Evolutionary conservation across 768 basidiomycete genomes (phyloP).

Genomic region (Mycena capillaripes): DNA sequence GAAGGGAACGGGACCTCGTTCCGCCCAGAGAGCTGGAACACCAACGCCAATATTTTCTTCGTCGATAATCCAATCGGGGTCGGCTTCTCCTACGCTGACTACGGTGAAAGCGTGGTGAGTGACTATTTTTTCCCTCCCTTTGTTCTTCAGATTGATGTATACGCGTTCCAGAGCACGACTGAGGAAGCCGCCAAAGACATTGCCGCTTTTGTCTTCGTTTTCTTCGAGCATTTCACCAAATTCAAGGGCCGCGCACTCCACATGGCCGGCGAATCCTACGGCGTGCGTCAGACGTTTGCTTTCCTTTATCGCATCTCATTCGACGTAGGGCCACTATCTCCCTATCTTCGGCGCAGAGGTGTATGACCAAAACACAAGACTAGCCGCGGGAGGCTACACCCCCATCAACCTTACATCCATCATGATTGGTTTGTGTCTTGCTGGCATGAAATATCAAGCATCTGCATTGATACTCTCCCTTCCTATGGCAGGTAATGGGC

Average conservation of each 20-base stretch:
- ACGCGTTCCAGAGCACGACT: not conserved
- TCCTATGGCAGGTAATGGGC: conserved; percentile 62
- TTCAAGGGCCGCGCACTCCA: conserved; percentile 79
- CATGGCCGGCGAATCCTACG: conserved; percentile 71
- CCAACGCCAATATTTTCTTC: conserved; percentile 74
- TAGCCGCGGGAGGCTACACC: conserved; percentile 55
- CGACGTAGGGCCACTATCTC: conserved; percentile 62
- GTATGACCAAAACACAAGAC: conserved; percentile 61
- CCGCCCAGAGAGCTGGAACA: conserved; percentile 77
- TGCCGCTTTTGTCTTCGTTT: conserved; percentile 77
- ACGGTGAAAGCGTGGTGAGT: conserved; percentile 66
- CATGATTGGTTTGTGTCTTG: conserved; percentile 60
- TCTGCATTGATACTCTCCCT: too few species aligned
- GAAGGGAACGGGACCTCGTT: conserved; percentile 64
- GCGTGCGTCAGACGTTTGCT: conserved; percentile 48
- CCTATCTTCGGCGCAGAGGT: conserved; percentile 64
- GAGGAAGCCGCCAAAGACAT: conserved; percentile 60
- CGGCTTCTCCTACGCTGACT: conserved; percentile 75
- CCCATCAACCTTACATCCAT: conserved; percentile 65
- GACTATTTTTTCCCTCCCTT: not conserved
- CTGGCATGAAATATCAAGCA: too few species aligned
- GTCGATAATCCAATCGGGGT: conserved; percentile 74
- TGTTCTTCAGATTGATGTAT: not conserved
- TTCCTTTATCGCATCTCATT: not conserved
- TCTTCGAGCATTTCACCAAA: conserved; percentile 80